These are phyloP conservation scores for Medicago arabica DNA, from an alignment of 306 rosid genomes.

Conservation along the genomic window DNA sequence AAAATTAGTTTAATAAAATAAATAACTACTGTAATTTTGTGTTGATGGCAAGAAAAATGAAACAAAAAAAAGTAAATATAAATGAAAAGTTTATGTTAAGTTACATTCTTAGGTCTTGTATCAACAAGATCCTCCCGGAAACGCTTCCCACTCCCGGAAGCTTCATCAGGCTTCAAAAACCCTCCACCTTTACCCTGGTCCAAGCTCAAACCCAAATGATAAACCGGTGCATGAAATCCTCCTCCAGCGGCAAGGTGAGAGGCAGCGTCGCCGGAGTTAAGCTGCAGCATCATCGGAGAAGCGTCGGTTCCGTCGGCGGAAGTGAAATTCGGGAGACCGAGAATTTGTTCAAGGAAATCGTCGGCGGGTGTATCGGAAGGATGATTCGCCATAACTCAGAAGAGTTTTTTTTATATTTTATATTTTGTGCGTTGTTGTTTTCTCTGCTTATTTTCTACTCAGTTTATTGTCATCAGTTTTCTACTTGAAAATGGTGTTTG, in stretches of 20 bases:
- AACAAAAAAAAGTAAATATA: not conserved
- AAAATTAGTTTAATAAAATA: not conserved
- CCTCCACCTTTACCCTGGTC: constrained; percentile 80
- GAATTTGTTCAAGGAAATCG: constrained; percentile 94
- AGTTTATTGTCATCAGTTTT: not conserved
- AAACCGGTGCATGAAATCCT: constrained; percentile 68
- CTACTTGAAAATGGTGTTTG: constrained; percentile 15
- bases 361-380: constrained; percentile 77
- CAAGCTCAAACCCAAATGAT: constrained; percentile 85
- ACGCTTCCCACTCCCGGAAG: constrained; percentile 84
- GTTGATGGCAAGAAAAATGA: not conserved
- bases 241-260: constrained; percentile 53
- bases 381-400: constrained; percentile 72
- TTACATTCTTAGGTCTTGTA: constrained; percentile 80
- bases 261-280: constrained; percentile 70
- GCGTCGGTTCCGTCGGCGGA: constrained; percentile 54
- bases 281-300: constrained; percentile 82
- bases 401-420: not conserved
- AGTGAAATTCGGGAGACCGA: constrained; percentile 70
- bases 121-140: constrained; percentile 77
- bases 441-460: not conserved
- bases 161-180: constrained; percentile 79
- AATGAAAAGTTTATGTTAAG: constrained; percentile 9
- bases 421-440: not conserved
- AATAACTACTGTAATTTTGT: not conserved